Evolutionary conservation across 1,284 basidiomycete genomes (phyloP).

Genomic region (Singerocomus rubriflavus): DNA sequence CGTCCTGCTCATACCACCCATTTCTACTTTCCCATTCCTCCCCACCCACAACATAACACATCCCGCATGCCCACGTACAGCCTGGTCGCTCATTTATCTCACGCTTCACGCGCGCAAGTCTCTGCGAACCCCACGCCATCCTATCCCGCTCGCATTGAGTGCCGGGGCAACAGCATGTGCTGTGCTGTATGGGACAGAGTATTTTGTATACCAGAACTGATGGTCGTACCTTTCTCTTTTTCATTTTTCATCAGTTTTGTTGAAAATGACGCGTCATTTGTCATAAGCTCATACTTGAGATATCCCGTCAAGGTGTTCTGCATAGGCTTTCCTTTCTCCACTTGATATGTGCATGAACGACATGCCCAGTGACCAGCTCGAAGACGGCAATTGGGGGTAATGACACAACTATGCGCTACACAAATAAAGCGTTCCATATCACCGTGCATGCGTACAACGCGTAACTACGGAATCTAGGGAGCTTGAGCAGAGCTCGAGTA

Average conservation of each 20-base stretch:
- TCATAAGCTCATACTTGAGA: neutral
- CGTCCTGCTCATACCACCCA: neutral
- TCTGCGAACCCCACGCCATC: constrained; percentile 33
- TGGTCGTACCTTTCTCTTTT: neutral
- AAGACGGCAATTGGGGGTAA: neutral
- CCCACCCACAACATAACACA: neutral
- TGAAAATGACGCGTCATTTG: neutral
- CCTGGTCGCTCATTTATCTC: constrained; percentile 48
- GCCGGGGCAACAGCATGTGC: constrained; percentile 35
- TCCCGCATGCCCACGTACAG: constrained; percentile 19
- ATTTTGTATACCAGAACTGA: constrained; percentile 38
- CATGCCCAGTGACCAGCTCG: no score
- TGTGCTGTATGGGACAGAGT: constrained; percentile 43
- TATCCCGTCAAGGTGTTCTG: neutral
- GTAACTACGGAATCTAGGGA: no score
- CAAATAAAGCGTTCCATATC: no score
- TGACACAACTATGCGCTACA: no score
- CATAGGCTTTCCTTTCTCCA: neutral
- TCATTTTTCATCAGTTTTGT: neutral
- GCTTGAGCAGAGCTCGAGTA: no score
- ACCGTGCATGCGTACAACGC: no score
- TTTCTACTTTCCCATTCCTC: no score
- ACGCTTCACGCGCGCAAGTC: constrained; percentile 39
- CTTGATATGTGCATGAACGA: neutral
- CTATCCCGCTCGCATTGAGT: constrained; percentile 35